phyloP scores from a whole-genome alignment of 495 filamentous ascomycete species.

The Annulohypoxylon maeteangense region DNA sequence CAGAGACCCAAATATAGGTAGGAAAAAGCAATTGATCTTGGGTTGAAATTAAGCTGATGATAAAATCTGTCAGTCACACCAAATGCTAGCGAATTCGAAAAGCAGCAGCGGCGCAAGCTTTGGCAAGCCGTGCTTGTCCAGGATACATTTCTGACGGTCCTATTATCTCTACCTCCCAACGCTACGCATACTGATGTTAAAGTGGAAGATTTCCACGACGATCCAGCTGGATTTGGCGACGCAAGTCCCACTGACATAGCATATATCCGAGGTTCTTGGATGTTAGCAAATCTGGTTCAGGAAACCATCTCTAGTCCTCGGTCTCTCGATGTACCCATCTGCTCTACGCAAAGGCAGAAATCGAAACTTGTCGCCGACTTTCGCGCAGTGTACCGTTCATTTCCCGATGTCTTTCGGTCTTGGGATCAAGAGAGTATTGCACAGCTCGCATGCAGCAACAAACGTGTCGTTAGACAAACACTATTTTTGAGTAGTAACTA shows the following conservation, averaged over 20 bases:
- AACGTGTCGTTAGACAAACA: conserved; percentile 71
- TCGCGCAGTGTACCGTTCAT: conserved; percentile 68
- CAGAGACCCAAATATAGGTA: conserved; percentile 74
- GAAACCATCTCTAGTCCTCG: conserved; percentile 73
- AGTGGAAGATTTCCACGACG: conserved; percentile 70
- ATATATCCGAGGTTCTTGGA: conserved; percentile 77
- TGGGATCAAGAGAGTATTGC: conserved; percentile 66
- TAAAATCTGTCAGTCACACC: conserved; percentile 58
- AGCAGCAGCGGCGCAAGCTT: conserved; percentile 74
- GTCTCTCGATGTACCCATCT: conserved; percentile 72
- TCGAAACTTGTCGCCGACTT: conserved; percentile 70
- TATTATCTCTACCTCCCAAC: conserved; percentile 74
- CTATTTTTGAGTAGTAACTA: conserved; percentile 77
- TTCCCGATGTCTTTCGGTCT: conserved; percentile 70
- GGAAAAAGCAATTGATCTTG: background rate
- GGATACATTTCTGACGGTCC: conserved; percentile 81
- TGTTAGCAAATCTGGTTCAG: conserved; percentile 75
- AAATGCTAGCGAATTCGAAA: conserved; percentile 67
- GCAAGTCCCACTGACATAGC: conserved; percentile 68
- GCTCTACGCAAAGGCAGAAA: conserved; percentile 66
- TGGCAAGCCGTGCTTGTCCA: conserved; percentile 81
- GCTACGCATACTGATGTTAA: conserved; percentile 78
- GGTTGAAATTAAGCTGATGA: conserved; percentile 11
- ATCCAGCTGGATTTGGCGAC: conserved; percentile 57
- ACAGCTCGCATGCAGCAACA: conserved; percentile 61